Evolutionary conservation across 2,329 filamentous ascomycete species (phyloP).

Genomic region (Elsinoe necatrix): DNA sequence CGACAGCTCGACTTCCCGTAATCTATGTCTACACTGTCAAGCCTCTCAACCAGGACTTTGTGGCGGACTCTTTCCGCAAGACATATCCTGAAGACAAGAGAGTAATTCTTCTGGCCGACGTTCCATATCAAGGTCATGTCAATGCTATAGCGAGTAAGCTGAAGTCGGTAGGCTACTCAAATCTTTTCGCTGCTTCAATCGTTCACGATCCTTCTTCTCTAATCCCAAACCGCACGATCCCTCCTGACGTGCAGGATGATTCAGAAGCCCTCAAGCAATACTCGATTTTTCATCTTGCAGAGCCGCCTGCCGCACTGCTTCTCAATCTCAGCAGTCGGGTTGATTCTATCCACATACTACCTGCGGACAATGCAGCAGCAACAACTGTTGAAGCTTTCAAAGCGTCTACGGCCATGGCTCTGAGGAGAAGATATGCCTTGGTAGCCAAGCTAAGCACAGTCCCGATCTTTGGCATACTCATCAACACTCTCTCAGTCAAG

Average conservation of each 20-base stretch:
- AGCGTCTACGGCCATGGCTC: conserved; percentile 46
- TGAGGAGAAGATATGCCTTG: conserved; percentile 82
- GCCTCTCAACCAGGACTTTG: conserved; percentile 53
- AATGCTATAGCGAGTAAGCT: conserved; percentile 49
- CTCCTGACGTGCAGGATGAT: conserved; percentile 39
- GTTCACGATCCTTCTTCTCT: conserved; percentile 68
- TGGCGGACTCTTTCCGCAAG: conserved; percentile 53
- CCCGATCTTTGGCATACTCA: conserved; percentile 82
- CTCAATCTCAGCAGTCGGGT: conserved; percentile 81
- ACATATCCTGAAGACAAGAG: conserved; percentile 59
- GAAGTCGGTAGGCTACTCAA: conserved; percentile 55
- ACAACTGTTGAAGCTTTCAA: conserved; percentile 32
- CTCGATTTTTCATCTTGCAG: conserved; percentile 75
- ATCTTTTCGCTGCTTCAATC: conserved; percentile 61
- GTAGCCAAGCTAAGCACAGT: conserved; percentile 71
- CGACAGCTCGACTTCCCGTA: conserved; percentile 76
- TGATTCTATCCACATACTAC: conserved; percentile 67
- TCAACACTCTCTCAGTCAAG: conserved; percentile 87
- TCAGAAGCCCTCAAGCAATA: conserved; percentile 52
- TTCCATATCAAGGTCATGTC: conserved; percentile 76
- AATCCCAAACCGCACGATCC: conserved; percentile 75
- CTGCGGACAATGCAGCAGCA: conserved; percentile 39
- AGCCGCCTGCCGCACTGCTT: conserved; percentile 72
- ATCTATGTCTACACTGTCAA: conserved; percentile 83
- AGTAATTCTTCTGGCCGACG: conserved; percentile 77